A percentile compares a stretch with the other conserved stretches of the same genome.
These are phyloP conservation scores for Chaetomium tenue DNA, from an alignment of 495 filamentous ascomycete genomes.

Conservation along the genomic window DNA sequence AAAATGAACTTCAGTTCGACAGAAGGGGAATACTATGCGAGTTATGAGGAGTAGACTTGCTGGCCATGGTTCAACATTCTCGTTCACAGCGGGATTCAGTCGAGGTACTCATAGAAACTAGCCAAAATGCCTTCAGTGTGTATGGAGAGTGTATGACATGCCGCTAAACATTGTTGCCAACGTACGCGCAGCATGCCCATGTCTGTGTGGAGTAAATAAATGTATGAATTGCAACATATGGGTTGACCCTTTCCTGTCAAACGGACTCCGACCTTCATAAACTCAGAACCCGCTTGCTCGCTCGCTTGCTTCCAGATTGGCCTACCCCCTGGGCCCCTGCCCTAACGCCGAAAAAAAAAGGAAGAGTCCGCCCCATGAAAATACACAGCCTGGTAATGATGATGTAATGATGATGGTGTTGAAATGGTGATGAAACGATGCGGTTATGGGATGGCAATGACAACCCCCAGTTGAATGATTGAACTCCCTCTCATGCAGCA, in stretches of 20 bases:
- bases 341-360: neutral
- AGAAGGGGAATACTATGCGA: too few species aligned
- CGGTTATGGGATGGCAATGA: neutral
- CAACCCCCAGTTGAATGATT: neutral
- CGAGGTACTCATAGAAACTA: neutral
- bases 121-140: neutral
- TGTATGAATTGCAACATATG: neutral
- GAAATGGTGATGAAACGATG: neutral
- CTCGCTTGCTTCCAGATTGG: neutral
- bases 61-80: too few species aligned
- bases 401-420: neutral
- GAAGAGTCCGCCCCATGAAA: neutral
- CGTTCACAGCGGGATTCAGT: neutral
- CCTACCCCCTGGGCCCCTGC: neutral
- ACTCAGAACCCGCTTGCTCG: neutral
- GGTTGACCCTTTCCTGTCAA: neutral
- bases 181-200: neutral
- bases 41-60: too few species aligned
- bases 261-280: neutral
- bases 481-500: constrained; percentile 2
- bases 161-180: neutral
- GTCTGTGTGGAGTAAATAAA: neutral
- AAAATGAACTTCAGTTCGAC: neutral
- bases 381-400: neutral
- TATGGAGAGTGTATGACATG: neutral